Conservation (phyloP, 2,329 filamentous ascomycete genomes). For the Alternaria triticina region DNA sequence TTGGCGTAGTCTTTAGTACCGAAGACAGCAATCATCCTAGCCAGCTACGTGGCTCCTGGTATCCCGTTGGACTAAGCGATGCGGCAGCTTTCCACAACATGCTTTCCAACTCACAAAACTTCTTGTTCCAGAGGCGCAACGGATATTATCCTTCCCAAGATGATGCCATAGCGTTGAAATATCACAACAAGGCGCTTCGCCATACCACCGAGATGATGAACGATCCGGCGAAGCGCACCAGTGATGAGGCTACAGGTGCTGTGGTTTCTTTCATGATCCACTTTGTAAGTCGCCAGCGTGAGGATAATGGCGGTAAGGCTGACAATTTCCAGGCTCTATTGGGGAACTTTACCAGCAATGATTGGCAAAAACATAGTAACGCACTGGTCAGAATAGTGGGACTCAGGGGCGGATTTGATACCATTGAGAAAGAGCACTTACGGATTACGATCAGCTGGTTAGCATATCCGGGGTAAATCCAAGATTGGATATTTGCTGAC, state of each 20-base stretch:
- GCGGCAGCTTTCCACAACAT: constrained; percentile 32
- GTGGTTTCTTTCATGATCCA: constrained; percentile 37
- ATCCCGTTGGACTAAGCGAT: constrained; percentile 31
- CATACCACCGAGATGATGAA: constrained; percentile 27
- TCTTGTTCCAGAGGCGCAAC: constrained; percentile 23
- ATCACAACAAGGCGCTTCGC: constrained; percentile 32
- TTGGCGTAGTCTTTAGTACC: constrained; percentile 27
- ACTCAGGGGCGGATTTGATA: constrained; percentile 31
- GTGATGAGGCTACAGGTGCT: constrained; percentile 26
- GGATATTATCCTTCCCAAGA: constrained; percentile 29
- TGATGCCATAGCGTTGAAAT: constrained; percentile 24
- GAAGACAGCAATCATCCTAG: constrained; percentile 27
- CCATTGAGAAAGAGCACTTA: constrained; percentile 28
- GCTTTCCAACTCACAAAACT: constrained; percentile 39
- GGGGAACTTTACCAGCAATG: constrained; percentile 24
- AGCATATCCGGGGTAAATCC: not conserved
- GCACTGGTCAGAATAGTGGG: constrained; percentile 31
- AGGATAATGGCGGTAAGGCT: not conserved
- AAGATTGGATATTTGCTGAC: not conserved
- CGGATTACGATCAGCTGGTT: constrained; percentile 41
- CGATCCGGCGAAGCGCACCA: constrained; percentile 26
- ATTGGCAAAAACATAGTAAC: constrained; percentile 33
- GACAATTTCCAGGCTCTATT: constrained; percentile 19
- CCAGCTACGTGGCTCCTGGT: constrained; percentile 35
- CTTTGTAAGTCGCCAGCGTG: constrained; percentile 22